These are phyloP conservation scores for Phytophthora pseudosyringae DNA, from an alignment of 352 stramenopile species.

Conservation along the genomic window DNA sequence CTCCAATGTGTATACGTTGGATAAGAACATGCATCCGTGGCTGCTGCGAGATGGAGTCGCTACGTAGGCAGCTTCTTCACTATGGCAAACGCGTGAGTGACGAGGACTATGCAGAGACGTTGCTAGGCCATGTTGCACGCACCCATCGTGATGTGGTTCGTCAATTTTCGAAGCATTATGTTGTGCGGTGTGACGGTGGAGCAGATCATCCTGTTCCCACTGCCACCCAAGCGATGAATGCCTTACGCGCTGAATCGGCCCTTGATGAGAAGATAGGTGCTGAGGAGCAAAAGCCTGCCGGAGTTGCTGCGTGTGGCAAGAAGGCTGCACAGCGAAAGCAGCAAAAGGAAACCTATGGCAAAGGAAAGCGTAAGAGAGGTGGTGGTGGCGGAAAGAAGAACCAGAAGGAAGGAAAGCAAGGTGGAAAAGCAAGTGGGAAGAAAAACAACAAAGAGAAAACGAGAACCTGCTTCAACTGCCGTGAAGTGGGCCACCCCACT, in stretches of 20 bases:
- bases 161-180: slow-evolving; percentile 18
- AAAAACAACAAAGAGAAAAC: not conserved
- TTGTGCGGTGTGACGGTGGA: slow-evolving; percentile 12
- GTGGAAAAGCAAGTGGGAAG: not conserved
- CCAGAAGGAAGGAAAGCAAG: not conserved
- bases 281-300: slow-evolving; percentile 7
- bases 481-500: slow-evolving; percentile 18
- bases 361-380: slow-evolving; percentile 10
- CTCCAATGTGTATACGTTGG: no score
- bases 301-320: slow-evolving; percentile 18
- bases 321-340: not conserved
- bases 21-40: slow-evolving; percentile 16
- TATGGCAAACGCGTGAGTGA: slow-evolving; percentile 10
- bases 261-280: slow-evolving; percentile 10
- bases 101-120: slow-evolving; percentile 12
- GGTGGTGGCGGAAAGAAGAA: slow-evolving; percentile 8
- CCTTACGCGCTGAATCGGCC: slow-evolving; percentile 6
- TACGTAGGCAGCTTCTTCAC: slow-evolving; percentile 10
- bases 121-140: slow-evolving; percentile 7
- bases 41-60: slow-evolving; percentile 9
- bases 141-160: slow-evolving; percentile 16
- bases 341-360: not conserved
- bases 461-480: slow-evolving; percentile 4
- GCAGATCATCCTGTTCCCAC: slow-evolving; percentile 1
- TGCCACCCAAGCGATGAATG: slow-evolving; percentile 11